Percentiles rank a stretch among this genome's conserved stretches.
phyloP scores from a whole-genome alignment of 2,329 filamentous ascomycete species.

The Botryotinia narcissicola region DNA sequence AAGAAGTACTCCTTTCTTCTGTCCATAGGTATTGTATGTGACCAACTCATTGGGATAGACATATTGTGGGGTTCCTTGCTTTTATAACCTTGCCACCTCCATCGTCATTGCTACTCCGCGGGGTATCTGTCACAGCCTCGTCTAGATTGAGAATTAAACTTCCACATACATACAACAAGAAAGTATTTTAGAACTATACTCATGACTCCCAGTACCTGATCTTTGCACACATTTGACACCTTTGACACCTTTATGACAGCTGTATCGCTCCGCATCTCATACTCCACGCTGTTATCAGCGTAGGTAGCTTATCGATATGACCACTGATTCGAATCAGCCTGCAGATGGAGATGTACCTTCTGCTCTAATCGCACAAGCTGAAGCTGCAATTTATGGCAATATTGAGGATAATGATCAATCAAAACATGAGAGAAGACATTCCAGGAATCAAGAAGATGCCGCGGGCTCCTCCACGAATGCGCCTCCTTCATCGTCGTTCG shows the following conservation, averaged over 20 bases:
- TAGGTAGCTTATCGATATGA: constrained; percentile 12
- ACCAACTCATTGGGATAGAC: not conserved
- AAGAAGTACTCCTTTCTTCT: not conserved
- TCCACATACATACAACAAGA: not conserved
- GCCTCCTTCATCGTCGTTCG: constrained; percentile 12
- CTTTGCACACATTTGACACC: not conserved
- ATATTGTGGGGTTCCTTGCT: constrained; percentile 2
- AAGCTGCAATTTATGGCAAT: constrained; percentile 37
- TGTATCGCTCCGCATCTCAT: constrained; percentile 1
- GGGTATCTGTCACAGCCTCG: not conserved
- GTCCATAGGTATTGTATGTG: not conserved
- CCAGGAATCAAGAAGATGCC: constrained; percentile 1
- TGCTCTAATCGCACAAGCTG: constrained; percentile 36
- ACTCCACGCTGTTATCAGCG: not conserved
- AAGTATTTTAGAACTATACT: not conserved
- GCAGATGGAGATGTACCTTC: constrained; percentile 27
- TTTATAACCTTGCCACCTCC: not conserved
- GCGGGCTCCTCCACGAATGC: not conserved
- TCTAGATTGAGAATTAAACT: not conserved
- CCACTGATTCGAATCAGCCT: constrained; percentile 18
- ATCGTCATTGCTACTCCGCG: not conserved
- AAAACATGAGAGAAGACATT: constrained; percentile 17
- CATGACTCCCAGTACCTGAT: not conserved
- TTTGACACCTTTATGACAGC: not conserved
- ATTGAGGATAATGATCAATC: constrained; percentile 24